phyloP scores from a whole-genome alignment of 2,329 filamentous ascomycete genomes.

The Podosphaera aphanis region DNA sequence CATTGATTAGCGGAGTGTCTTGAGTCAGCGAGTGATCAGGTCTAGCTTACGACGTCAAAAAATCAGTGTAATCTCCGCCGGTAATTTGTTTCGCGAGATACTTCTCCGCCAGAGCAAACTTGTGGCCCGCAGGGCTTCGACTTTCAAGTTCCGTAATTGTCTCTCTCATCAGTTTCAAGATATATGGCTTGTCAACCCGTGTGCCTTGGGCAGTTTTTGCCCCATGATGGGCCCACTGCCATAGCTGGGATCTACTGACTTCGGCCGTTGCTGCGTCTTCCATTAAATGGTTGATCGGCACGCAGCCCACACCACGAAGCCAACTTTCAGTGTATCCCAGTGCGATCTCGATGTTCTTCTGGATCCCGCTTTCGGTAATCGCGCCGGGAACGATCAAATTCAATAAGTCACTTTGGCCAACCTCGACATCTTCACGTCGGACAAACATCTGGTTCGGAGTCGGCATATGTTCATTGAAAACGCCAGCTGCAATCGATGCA shows the following conservation, averaged over 20 bases:
- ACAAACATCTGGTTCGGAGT: conserved; percentile 90
- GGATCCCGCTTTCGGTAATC: conserved; percentile 83
- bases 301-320: conserved; percentile 82
- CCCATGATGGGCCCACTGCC: conserved; percentile 73
- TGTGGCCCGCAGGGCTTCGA: conserved; percentile 69
- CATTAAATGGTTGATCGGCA: conserved; percentile 96
- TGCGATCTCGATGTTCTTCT: conserved; percentile 93
- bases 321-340: conserved; percentile 97
- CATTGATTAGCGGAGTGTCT: not conserved
- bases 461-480: conserved; percentile 98
- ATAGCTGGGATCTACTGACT: conserved; percentile 79
- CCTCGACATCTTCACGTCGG: conserved; percentile 68
- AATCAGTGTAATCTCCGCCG: conserved; percentile 93
- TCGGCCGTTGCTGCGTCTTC: conserved; percentile 95
- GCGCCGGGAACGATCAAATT: conserved; percentile 95
- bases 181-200: conserved; percentile 79
- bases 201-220: conserved; percentile 68
- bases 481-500: conserved; percentile 62
- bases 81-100: conserved; percentile 88
- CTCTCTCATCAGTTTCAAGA: conserved; percentile 68
- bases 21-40: not conserved
- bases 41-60: conserved; percentile 53
- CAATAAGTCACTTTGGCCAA: conserved; percentile 71
- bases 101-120: conserved; percentile 70
- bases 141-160: conserved; percentile 51